These are phyloP conservation scores for Penstemon newberryi DNA, from an alignment of 257 asterid genomes.

Conservation along the genomic window DNA sequence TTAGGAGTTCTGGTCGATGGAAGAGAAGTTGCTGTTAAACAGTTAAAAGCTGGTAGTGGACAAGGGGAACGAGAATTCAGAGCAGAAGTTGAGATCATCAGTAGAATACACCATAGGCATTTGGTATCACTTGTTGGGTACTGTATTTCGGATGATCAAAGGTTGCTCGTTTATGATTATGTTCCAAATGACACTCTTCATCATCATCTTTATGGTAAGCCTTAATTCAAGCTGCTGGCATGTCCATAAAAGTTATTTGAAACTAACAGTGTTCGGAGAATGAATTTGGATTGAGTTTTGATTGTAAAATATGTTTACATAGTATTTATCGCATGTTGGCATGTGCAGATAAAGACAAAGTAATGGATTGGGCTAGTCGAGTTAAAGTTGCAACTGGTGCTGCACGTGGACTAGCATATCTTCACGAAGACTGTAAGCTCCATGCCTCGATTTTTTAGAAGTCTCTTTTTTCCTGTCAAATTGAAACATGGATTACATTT, in stretches of 20 bases:
- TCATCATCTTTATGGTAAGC: slow-evolving; percentile 77
- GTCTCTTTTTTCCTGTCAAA: slow-evolving; percentile 5
- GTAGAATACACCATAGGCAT: slow-evolving; percentile 88
- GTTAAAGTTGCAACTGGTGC: slow-evolving; percentile 90
- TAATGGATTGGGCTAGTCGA: slow-evolving; percentile 80
- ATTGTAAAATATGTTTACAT: background rate
- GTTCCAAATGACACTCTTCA: slow-evolving; percentile 84
- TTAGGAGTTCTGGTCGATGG: slow-evolving; percentile 75
- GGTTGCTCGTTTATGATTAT: slow-evolving; percentile 80
- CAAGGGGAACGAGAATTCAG: slow-evolving; percentile 93
- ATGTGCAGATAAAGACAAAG: slow-evolving; percentile 48
- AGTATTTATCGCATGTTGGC: background rate
- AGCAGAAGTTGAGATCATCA: slow-evolving; percentile 92
- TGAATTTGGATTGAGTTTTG: background rate
- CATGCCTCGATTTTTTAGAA: background rate
- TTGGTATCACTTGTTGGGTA: slow-evolving; percentile 92
- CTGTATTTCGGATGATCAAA: slow-evolving; percentile 72
- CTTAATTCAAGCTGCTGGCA: background rate
- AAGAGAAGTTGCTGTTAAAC: slow-evolving; percentile 84
- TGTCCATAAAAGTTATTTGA: too few species aligned
- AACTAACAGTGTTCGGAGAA: background rate
- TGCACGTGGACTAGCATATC: slow-evolving; percentile 91
- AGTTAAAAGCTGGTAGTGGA: slow-evolving; percentile 83
- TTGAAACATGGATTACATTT: too few species aligned
- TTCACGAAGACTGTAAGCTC: slow-evolving; percentile 84